A percentile compares a stretch with the other conserved stretches of the same genome.
These are phyloP conservation scores for Candolleomyces efflorescens DNA, from an alignment of 768 basidiomycete genomes.

Conservation along the genomic window DNA sequence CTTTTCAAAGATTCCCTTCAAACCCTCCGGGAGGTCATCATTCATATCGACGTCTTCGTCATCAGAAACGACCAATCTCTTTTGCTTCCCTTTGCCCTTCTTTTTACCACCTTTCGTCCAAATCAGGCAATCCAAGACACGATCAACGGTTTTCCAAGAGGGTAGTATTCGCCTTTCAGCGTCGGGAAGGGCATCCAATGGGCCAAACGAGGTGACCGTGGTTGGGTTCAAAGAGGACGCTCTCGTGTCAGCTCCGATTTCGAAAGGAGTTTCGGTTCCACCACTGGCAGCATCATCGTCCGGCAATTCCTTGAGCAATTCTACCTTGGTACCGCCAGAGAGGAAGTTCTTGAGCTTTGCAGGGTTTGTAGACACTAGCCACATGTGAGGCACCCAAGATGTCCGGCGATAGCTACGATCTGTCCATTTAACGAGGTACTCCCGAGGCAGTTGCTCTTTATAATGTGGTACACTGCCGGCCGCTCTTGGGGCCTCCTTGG, in stretches of 20 bases:
- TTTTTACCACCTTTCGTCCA: slow-evolving; percentile 36
- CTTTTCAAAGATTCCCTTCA: slow-evolving; percentile 39
- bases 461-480: slow-evolving; percentile 30
- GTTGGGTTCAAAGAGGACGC: slow-evolving; percentile 31
- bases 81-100: slow-evolving; percentile 21
- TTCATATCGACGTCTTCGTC: slow-evolving; percentile 30
- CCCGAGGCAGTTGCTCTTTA: slow-evolving; percentile 69
- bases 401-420: slow-evolving; percentile 72
- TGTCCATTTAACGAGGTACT: slow-evolving; percentile 91
- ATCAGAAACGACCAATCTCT: slow-evolving; percentile 21
- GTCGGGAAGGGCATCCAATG: slow-evolving; percentile 49
- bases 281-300: slow-evolving; percentile 28
- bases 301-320: slow-evolving; percentile 50
- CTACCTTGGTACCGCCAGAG: slow-evolving; percentile 58
- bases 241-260: slow-evolving; percentile 38
- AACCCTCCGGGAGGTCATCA: slow-evolving; percentile 25
- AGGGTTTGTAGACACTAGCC: slow-evolving; percentile 69
- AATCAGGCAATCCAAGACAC: slow-evolving; percentile 78
- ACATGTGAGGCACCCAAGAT: slow-evolving; percentile 92
- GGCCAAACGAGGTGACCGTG: slow-evolving; percentile 18
- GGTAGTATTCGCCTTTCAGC: slow-evolving; percentile 73
- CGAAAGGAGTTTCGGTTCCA: slow-evolving; percentile 15
- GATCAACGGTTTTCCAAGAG: slow-evolving; percentile 87
- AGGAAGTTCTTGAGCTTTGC: slow-evolving; percentile 77
- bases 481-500: slow-evolving; percentile 48